Base-by-base conservation (phyloP, 768 basidiomycete species). In the Trametes sanguinea region DNA sequence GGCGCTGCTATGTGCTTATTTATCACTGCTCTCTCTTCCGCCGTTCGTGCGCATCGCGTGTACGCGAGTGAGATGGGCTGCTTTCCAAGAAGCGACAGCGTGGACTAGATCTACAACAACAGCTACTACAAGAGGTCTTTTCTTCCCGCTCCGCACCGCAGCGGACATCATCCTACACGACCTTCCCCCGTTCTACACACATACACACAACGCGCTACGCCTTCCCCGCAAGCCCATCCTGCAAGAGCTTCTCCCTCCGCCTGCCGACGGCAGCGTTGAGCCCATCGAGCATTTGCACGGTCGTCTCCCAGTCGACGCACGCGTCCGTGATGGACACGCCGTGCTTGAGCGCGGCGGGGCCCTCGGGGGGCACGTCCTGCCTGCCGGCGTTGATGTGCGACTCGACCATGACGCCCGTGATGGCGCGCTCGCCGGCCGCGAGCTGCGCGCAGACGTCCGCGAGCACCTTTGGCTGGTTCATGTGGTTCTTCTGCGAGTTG, bases 401-500 rank as follows among this genome's bases (percentile, higher is more conserved):
- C 77, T 99, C 96, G 72, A 99, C 85, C 96, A 99, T 98, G 60
- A 98, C 94, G 48, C 96, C 96, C 4, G 92, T 92, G 75, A 99
- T 89, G 68, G 81, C 79, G 60, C 74, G 80, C 63, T 85, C 78
- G 30, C 93, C 93, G 6, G 83, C 82, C 6, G 73, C 76, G 56
- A 98, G 83, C 76, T 98, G 96, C 2, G 74, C 76, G 74, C 86
- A 87, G 69, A 94, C 83, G 73, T 83, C 76, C 65, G 85, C 82
- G 59, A 92, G 70, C 45, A 94, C 92, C 67, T 86, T 85, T 16
- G 94, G 87, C 75, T 97, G 95, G 76, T 95, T 96, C 70, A 85
- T 83, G 79, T 96, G 91, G 76, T 97, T 88, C 80, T 98, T 98
- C 62, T 87, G 86, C 39, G 95, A 97, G 81, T 99, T 99, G 33